Evolutionary conservation across 371 early-diverging fungal species (phyloP).

Genomic region (Lichtheimia ramosa): DNA sequence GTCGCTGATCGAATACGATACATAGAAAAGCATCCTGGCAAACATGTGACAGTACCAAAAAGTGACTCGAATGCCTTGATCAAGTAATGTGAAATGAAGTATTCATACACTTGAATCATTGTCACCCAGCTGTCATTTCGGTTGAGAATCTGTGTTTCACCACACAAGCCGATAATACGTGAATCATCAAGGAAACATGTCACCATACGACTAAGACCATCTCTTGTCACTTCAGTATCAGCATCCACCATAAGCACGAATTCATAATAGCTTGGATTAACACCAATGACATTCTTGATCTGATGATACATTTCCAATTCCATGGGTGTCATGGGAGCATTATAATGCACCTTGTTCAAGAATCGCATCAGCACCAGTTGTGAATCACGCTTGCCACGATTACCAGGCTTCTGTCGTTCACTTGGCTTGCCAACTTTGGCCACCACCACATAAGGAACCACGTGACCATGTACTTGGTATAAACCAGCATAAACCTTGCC

Average conservation of each 20-base stretch:
- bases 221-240: slow-evolving; percentile 71
- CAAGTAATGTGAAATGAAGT: slow-evolving; percentile 87
- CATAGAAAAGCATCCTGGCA: slow-evolving; percentile 94
- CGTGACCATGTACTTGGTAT: slow-evolving; percentile 75
- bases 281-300: slow-evolving; percentile 89
- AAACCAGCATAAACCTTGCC: slow-evolving; percentile 89
- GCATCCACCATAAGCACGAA: slow-evolving; percentile 71
- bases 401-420: slow-evolving; percentile 76
- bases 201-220: slow-evolving; percentile 68
- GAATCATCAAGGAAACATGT: slow-evolving; percentile 80
- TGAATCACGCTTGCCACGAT: slow-evolving; percentile 89
- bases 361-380: slow-evolving; percentile 86
- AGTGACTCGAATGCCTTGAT: slow-evolving; percentile 86
- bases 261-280: slow-evolving; percentile 77
- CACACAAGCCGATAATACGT: slow-evolving; percentile 84
- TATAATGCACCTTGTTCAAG: slow-evolving; percentile 75
- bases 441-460: slow-evolving; percentile 79
- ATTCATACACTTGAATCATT: slow-evolving; percentile 91
- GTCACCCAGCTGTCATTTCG: slow-evolving; percentile 91
- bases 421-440: slow-evolving; percentile 76
- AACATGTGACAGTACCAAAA: slow-evolving; percentile 89
- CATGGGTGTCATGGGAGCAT: slow-evolving; percentile 81
- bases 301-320: slow-evolving; percentile 93
- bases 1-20: slow-evolving; percentile 86
- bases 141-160: slow-evolving; percentile 84